Evolutionary conservation across 1,284 basidiomycete species (phyloP).

Genomic region (Ustanciosporium gigantosporum): DNA sequence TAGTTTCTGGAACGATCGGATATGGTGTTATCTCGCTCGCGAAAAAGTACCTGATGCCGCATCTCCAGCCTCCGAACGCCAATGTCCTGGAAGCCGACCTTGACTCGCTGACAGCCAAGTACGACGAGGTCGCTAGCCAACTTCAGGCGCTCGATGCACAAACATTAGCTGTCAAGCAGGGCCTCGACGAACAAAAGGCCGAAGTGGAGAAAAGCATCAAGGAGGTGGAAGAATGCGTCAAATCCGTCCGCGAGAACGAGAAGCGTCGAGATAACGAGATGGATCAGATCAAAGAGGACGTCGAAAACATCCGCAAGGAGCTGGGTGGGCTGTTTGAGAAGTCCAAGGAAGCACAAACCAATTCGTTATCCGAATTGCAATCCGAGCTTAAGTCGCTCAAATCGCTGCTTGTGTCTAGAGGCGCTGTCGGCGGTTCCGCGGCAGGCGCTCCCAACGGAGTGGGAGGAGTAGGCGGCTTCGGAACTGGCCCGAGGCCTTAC

Average conservation of each 20-base stretch:
- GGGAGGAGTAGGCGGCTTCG: background rate
- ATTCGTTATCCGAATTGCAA: constrained; percentile 79
- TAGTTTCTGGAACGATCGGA: constrained; percentile 84
- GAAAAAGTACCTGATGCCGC: constrained; percentile 88
- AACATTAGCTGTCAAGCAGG: constrained; percentile 72
- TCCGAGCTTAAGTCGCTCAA: constrained; percentile 94
- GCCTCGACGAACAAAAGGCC: constrained; percentile 80
- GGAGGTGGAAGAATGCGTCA: constrained; percentile 78
- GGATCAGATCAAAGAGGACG: constrained; percentile 70
- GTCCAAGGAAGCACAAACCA: constrained; percentile 72
- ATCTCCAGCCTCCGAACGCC: constrained; percentile 83
- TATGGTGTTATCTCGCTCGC: constrained; percentile 86
- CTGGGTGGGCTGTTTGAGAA: constrained; percentile 95
- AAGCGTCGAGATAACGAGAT: constrained; percentile 82
- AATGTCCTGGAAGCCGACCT: constrained; percentile 88
- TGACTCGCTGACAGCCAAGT: constrained; percentile 82
- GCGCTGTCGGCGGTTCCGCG: constrained; percentile 63
- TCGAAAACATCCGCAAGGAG: constrained; percentile 77
- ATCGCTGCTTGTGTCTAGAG: constrained; percentile 81
- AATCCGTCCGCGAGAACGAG: constrained; percentile 77
- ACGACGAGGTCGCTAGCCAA: constrained; percentile 80
- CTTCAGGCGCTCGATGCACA: constrained; percentile 77
- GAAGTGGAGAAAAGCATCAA: constrained; percentile 76
- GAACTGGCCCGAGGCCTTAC: constrained; percentile 11
- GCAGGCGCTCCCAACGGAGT: background rate